Base-by-base conservation (phyloP, 2,329 filamentous ascomycete species). In the Xylariaceae sp. region DNA sequence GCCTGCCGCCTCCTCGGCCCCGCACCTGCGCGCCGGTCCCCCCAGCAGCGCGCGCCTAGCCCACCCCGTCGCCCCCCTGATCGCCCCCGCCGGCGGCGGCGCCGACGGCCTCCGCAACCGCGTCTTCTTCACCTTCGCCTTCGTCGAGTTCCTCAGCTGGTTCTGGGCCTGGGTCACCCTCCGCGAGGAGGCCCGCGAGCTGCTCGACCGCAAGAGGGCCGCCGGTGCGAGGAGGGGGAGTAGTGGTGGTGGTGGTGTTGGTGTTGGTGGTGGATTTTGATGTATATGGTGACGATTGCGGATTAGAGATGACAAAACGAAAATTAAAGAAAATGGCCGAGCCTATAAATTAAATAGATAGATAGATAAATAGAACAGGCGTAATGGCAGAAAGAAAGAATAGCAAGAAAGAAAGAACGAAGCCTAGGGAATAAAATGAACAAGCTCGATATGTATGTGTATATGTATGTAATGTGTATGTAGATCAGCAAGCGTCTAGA, bases 111-210 rank as follows among this genome's bases (percentile, higher is more conserved):
- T 96, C 66, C 91, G 93, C 77, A 96, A 96, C 71, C 84, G 91
- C 48, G 78, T 96, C 41, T 85, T 96, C 41, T 96, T 97, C 70
- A 87, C 89, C 0, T 95, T 91, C 74, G 86, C 86, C 7, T 95
- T 96, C 67, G 70, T 96, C 69, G 93, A 97, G 78, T 84, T 91
- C 71, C 79, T 91, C 63, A 82, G 83, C 59, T 96, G 92, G 91
- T 92, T 96, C 73, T 96, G 92, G 92, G 86, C 85, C 20, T 91
- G 86, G 80, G 80, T 88, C 26, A 89, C 85, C 3, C 72, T 91
- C 65, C 79, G 85, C 50, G 89, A 91, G 67, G 89, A 91, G 77
- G 69, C 75, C n/a, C 61, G 66, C 3, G 74, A 71, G 19, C 68
- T 83, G 2, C 55, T 77, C 9, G 66, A 67, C 7, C 75, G 73